phyloP scores from a whole-genome alignment of 1,284 basidiomycete genomes.

The Violaceomyces palustris region DNA sequence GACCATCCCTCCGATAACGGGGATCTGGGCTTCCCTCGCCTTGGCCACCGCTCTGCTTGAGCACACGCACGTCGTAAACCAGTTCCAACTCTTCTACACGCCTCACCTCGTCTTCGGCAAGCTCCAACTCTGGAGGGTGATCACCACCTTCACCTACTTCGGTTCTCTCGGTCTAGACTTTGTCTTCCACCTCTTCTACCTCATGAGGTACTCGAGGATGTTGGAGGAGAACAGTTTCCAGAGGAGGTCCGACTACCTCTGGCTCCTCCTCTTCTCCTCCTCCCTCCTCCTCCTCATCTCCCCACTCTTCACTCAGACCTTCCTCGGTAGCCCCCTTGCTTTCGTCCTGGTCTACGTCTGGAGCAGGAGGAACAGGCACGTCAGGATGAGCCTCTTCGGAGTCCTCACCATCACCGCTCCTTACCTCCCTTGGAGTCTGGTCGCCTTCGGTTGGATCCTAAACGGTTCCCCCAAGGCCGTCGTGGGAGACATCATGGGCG shows the following conservation, averaged over 20 bases:
- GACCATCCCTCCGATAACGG: slow-evolving; percentile 43
- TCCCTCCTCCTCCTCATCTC: slow-evolving; percentile 58
- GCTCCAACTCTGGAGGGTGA: slow-evolving; percentile 72
- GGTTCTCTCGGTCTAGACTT: slow-evolving; percentile 81
- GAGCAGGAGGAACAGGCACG: slow-evolving; percentile 86
- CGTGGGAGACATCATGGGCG: slow-evolving; percentile 67
- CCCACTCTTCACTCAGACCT: slow-evolving; percentile 53
- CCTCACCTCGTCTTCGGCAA: slow-evolving; percentile 34
- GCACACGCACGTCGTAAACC: slow-evolving; percentile 36
- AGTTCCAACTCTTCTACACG: slow-evolving; percentile 45
- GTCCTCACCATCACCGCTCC: slow-evolving; percentile 89
- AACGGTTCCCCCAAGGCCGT: slow-evolving; percentile 81
- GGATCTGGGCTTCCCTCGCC: slow-evolving; percentile 33
- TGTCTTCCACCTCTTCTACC: slow-evolving; percentile 94
- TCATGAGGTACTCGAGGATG: slow-evolving; percentile 94
- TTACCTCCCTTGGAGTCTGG: slow-evolving; percentile 85
- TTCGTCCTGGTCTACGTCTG: slow-evolving; percentile 88
- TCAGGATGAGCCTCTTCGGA: slow-evolving; percentile 91
- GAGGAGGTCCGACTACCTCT: slow-evolving; percentile 79
- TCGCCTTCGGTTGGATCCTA: slow-evolving; percentile 80
- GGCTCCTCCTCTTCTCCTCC: slow-evolving; percentile 75
- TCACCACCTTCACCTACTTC: slow-evolving; percentile 94
- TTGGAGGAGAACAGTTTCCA: slow-evolving; percentile 92
- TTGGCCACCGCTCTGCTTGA: slow-evolving; percentile 34
- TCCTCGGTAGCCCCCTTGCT: slow-evolving; percentile 26